Base-by-base conservation (phyloP, 1,284 basidiomycete species). In the Pseudomicrostroma phylloplanum region DNA sequence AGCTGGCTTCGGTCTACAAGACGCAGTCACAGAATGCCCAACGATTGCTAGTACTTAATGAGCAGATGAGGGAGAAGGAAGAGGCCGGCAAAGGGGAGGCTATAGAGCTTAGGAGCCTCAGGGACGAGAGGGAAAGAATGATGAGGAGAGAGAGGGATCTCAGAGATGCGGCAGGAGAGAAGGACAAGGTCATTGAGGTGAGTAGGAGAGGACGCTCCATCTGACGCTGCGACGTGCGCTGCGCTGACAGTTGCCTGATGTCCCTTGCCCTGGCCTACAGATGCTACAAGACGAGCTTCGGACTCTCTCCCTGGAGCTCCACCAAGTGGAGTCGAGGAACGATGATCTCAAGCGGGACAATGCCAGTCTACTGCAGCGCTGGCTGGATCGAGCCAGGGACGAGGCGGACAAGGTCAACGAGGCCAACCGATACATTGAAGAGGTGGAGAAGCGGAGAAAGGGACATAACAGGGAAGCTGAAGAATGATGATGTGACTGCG, bases 381-480 rank as follows among this genome's bases (percentile, higher is more conserved):
- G 73, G 73, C 60, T 77, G 21, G 72, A 74, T 55, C 53, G 64
- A 70, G 96, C 96, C 82, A 91, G 96, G 76, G 83, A 86, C 15
- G 92, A 93, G 74, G 94, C 89, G 6, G 91, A 93, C 79, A 88
- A 87, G 82, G 91, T 98, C 89, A 97, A 98, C 81, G 89, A 90
- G 71, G 73, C 54, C 42, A 61, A 61, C 43, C 26, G 41, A 41
- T 60, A 30, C 12, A 41, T 60, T 17, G 53, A 60, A 36, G 59
- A 60, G 43, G 49, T 60, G 25, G 36, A 58, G 23, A 40, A 55
- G 40, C 42, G 59, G 25, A 30, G 55, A 19, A 9, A 46, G 23
- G 23, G 30, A 36, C 30, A 36, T 9, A 36, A 9, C 30, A 36
- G 30, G 9, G 30, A 36, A 9, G 9, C 30, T 9, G 30, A 36